These are phyloP conservation scores for Lecanicillium sp. DNA, from an alignment of 2,329 filamentous ascomycete genomes.

Conservation along the genomic window DNA sequence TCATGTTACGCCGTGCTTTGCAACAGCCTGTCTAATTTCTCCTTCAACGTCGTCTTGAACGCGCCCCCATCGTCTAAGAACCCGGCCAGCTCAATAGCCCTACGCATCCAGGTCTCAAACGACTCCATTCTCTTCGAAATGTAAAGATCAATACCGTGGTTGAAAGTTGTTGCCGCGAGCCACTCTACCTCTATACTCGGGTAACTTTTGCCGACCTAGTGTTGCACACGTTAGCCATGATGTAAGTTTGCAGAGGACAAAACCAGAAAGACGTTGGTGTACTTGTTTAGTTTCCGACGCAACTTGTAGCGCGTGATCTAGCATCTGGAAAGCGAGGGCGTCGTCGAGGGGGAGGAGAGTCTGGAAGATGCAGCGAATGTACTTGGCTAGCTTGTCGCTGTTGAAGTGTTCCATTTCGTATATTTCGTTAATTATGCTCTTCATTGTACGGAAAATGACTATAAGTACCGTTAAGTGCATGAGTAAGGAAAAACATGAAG, in stretches of 20 bases:
- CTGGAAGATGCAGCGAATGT: conserved; percentile 72
- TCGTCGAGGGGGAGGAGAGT: conserved; percentile 52
- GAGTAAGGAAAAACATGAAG: too few relatives aligned
- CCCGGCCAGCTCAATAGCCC: conserved; percentile 54
- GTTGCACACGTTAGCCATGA: too few relatives aligned
- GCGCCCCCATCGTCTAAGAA: conserved; percentile 46
- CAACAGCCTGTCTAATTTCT: conserved; percentile 33
- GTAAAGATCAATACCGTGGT: conserved; percentile 62
- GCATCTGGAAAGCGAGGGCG: conserved; percentile 46
- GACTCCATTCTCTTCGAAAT: conserved; percentile 43
- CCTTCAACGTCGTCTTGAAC: conserved; percentile 35
- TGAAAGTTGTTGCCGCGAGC: conserved; percentile 63
- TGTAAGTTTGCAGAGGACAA: too few relatives aligned
- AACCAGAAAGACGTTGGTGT: too few relatives aligned
- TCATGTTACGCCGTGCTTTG: too few relatives aligned
- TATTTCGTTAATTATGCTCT: conserved; percentile 63
- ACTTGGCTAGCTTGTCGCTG: conserved; percentile 58
- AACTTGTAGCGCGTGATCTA: conserved; percentile 54
- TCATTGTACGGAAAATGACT: conserved; percentile 48
- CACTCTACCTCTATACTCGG: conserved; percentile 65
- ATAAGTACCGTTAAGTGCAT: too few relatives aligned
- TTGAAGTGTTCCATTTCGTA: conserved; percentile 51
- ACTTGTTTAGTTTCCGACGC: conserved; percentile 43
- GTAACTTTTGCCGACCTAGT: conserved; percentile 40
- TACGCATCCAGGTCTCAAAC: conserved; percentile 54